phyloP scores from a whole-genome alignment of 805 yeast species.

The Blastobotrys robertii region DNA sequence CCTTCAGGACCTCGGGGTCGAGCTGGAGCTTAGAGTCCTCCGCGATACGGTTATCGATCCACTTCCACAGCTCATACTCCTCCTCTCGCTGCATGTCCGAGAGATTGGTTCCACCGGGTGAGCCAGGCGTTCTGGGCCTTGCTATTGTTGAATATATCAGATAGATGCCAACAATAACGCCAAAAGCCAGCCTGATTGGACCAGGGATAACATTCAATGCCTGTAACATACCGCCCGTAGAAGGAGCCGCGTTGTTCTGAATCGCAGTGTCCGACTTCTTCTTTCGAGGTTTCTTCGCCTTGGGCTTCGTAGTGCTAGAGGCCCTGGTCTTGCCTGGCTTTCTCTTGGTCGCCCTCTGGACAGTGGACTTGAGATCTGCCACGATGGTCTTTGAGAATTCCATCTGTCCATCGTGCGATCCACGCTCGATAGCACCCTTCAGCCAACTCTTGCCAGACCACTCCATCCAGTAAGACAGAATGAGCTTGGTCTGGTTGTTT shows the following conservation, averaged over 20 bases:
- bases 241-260: background rate
- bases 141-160: too few relatives aligned
- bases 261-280: conserved; percentile 8
- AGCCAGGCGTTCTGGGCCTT: too few relatives aligned
- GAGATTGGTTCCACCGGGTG: background rate
- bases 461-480: conserved; percentile 62
- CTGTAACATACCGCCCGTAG: too few relatives aligned
- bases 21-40: conserved; percentile 11
- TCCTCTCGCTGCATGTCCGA: conserved; percentile 30
- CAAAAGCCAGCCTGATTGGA: too few relatives aligned
- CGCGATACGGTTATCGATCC: conserved; percentile 46
- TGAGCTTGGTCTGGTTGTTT: conserved; percentile 48
- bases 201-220: too few relatives aligned
- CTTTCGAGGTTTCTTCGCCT: conserved; percentile 10
- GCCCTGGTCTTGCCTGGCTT: conserved; percentile 4
- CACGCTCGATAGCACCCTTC: conserved; percentile 78
- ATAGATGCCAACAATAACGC: too few relatives aligned
- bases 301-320: conserved; percentile 3
- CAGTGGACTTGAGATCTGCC: conserved; percentile 11
- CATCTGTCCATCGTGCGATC: conserved; percentile 71
- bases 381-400: conserved; percentile 46
- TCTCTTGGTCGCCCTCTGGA: conserved; percentile 6
- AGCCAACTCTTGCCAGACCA: conserved; percentile 95
- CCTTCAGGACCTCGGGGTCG: conserved; percentile 22
- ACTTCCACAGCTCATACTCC: conserved; percentile 61